These are phyloP conservation scores for Ustilago crameri DNA, from an alignment of 1,284 basidiomycete genomes.

Conservation along the genomic window DNA sequence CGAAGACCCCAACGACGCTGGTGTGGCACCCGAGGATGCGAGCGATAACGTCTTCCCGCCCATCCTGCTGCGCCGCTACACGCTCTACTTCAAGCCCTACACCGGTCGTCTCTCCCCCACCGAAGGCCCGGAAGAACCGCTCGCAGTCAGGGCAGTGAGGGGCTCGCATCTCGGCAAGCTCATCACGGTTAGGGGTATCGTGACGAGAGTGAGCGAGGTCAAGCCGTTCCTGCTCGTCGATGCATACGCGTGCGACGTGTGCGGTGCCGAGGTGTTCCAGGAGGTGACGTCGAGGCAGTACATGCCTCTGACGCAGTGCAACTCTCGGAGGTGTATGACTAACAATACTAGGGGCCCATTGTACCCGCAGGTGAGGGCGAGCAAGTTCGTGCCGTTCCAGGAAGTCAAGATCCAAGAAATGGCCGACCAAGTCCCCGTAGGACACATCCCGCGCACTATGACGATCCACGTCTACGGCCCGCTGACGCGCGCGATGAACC, in stretches of 20 bases:
- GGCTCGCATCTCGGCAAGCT: conserved; percentile 87
- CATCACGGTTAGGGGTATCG: conserved; percentile 95
- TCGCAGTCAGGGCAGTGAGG: conserved; percentile 91
- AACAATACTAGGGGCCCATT: conserved; percentile 90
- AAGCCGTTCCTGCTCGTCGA: conserved; percentile 97
- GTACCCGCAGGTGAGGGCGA: conserved; percentile 97
- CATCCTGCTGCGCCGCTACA: conserved; percentile 91
- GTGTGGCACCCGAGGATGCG: conserved; percentile 35
- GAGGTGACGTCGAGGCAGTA: conserved; percentile 95
- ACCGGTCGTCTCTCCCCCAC: conserved; percentile 65
- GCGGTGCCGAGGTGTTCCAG: conserved; percentile 98
- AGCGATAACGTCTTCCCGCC: conserved; percentile 73
- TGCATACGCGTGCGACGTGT: conserved; percentile 98
- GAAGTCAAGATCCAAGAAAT: conserved; percentile 99
- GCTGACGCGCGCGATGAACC: conserved; percentile 89
- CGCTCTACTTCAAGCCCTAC: conserved; percentile 90
- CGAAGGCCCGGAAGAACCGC: conserved; percentile 60
- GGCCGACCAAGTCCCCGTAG: conserved; percentile 99
- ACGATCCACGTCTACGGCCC: conserved; percentile 91
- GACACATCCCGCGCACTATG: conserved; percentile 98
- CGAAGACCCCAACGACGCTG: conserved; percentile 35
- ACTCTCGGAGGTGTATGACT: conserved; percentile 77
- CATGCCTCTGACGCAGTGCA: conserved; percentile 85
- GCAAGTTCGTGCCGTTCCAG: conserved; percentile 97
- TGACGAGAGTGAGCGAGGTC: conserved; percentile 97